Base-by-base conservation (phyloP, 352 stramenopile species). In the Phytophthora litchii region DNA sequence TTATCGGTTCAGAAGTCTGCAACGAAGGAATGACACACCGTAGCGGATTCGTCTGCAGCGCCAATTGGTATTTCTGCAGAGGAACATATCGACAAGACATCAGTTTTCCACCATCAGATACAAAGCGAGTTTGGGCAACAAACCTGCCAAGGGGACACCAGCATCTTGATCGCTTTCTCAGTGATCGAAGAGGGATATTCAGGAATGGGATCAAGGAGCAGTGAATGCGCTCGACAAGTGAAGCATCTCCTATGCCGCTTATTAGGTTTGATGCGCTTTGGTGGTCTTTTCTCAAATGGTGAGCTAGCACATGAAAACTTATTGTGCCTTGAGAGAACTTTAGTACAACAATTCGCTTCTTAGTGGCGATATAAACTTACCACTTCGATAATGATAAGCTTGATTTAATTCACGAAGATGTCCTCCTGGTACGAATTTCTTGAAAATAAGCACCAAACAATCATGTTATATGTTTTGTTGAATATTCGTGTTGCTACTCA, bases 41-140 rank as follows among this genome's bases (percentile, higher is more conserved):
- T 10, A 91, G 53, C 12, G 81, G 81, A 44, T 75, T 42, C 57
- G 70, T 78, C 32, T 74, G 64, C 40, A 91, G 49, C 19, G 69
- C 81, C 34, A 72, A 47, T 76, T 88, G 70, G 41, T 91, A 91
- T 54, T 76, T 64, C 81, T 91, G 41, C 21, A 16, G 8, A 38
- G n/a, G n/a, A 47, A 49, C 12, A 34, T 20, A 37, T 5, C 27
- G n/a, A 37, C 25, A 42, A 41, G 14, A 19, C 19, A 37, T 55
- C n/a, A 46, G 40, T 7, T 17, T 29, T 20, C 21, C 25, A 45
- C 2, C 19, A 3, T 13, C 20, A 60, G 13, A 49, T 14, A 4
- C 12, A 11, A 32, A 41, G 16, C 4, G 14, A 20, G 16, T 25
- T 13, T 36, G 31, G 11, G 16, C 17, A 16, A 50, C 50, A 14